A percentile compares a stretch with the other conserved stretches of the same genome.
Evolutionary conservation across 108 stramenopile species (phyloP).

Genomic region (Cylindrotheca fusiformis): DNA sequence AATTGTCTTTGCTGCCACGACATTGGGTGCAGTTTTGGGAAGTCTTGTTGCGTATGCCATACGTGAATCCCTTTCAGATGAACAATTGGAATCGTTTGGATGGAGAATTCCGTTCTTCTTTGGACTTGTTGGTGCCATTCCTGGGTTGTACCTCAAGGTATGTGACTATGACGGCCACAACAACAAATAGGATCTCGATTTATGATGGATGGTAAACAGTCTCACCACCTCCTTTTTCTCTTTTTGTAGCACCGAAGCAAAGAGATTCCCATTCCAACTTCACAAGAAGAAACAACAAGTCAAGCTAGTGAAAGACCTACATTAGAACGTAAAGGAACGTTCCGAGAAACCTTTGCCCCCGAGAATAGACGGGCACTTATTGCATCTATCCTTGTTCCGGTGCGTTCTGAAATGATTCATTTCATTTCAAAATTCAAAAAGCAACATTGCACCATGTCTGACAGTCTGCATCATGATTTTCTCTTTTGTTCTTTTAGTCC

Average conservation of each 20-base stretch:
- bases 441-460: too few relatives aligned
- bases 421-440: too few relatives aligned
- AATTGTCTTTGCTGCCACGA: constrained; percentile 51
- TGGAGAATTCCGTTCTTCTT: constrained; percentile 75
- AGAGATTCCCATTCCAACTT: not conserved
- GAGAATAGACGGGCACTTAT: constrained; percentile 54
- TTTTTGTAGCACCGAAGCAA: not conserved
- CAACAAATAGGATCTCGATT: not conserved
- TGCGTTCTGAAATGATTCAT: constrained; percentile 45
- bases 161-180: constrained; percentile 21
- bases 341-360: constrained; percentile 43
- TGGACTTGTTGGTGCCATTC: constrained; percentile 55
- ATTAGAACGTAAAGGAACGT: constrained; percentile 28
- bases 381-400: constrained; percentile 50
- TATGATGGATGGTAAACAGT: not conserved
- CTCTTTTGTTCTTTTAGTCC: too few relatives aligned
- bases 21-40: constrained; percentile 57
- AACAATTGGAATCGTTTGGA: constrained; percentile 53
- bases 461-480: too few relatives aligned
- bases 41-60: constrained; percentile 51
- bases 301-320: not conserved
- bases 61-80: constrained; percentile 45
- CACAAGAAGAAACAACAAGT: not conserved
- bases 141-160: constrained; percentile 46
- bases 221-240: not conserved